Conservation (phyloP, 805 yeast genomes). For the Suhomyces kilbournensis region DNA sequence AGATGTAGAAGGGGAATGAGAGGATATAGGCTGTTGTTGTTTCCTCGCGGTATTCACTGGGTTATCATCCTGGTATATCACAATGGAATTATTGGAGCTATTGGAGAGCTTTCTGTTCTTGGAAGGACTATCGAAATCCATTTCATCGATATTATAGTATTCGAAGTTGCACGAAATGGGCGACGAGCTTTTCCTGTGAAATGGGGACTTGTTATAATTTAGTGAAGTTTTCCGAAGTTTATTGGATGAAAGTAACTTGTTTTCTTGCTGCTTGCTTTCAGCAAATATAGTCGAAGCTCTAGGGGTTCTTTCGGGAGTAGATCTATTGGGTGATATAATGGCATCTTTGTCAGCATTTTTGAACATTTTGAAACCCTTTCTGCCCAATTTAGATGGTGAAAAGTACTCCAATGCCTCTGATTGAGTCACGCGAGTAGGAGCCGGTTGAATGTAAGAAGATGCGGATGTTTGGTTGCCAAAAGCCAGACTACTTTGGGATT, state of each 20-base stretch:
- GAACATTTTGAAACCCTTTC: constrained; percentile 32
- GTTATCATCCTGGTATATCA: constrained; percentile 22
- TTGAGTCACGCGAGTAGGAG: not conserved
- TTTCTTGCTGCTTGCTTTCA: not conserved
- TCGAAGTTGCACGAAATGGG: constrained; percentile 16
- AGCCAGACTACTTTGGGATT: not conserved
- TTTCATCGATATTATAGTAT: constrained; percentile 26
- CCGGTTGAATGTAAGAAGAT: not conserved
- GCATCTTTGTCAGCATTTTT: constrained; percentile 33
- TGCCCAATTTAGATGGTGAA: constrained; percentile 28
- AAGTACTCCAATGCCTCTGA: constrained; percentile 7
- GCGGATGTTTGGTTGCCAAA: not conserved
- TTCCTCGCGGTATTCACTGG: not conserved
- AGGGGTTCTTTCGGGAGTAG: constrained; percentile 10
- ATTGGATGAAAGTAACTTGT: constrained; percentile 4
- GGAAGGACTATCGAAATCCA: constrained; percentile 30
- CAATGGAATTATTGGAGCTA: constrained; percentile 17
- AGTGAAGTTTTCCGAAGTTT: constrained; percentile 13
- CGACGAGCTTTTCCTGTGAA: constrained; percentile 10
- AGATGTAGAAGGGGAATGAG: constrained; percentile 33
- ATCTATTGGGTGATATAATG: constrained; percentile 30
- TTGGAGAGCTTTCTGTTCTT: constrained; percentile 24
- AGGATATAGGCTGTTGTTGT: constrained; percentile 26
- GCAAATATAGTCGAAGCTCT: constrained; percentile 2
- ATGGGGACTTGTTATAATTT: constrained; percentile 13